A percentile compares a stretch with the other conserved stretches of the same genome.
phyloP scores from a whole-genome alignment of 2,329 filamentous ascomycete genomes.

The Pleoardoris graminearum region DNA sequence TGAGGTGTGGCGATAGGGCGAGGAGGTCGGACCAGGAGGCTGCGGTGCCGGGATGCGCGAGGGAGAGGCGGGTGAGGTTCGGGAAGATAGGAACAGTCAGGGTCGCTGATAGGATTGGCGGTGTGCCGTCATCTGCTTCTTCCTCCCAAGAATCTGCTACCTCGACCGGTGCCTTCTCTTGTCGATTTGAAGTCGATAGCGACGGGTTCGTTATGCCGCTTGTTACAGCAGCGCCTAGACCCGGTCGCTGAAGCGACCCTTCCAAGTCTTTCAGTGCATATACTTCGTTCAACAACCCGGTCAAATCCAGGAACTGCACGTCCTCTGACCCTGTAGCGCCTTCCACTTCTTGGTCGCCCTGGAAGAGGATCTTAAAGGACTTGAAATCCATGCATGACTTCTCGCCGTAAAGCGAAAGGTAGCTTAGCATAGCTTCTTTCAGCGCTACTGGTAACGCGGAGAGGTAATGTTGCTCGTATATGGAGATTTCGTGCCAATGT shows the following conservation, averaged over 20 bases:
- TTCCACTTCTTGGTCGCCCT: conserved; percentile 38
- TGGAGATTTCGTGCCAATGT: conserved; percentile 60
- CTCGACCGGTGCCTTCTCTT: conserved; percentile 15
- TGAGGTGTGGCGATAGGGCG: conserved; percentile 55
- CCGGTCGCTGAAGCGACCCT: conserved; percentile 45
- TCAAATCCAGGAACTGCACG: conserved; percentile 57
- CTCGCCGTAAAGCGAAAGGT: conserved; percentile 56
- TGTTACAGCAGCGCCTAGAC: conserved; percentile 8
- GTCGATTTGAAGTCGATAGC: conserved; percentile 16
- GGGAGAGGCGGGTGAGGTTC: conserved; percentile 61
- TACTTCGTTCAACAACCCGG: conserved; percentile 53
- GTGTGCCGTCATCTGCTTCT: conserved; percentile 28
- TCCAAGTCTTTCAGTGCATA: conserved; percentile 55
- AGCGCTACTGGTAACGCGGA: conserved; percentile 55
- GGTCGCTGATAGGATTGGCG: conserved; percentile 15
- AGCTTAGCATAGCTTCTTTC: conserved; percentile 59
- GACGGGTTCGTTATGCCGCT: conserved; percentile 21
- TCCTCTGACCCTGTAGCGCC: conserved; percentile 47
- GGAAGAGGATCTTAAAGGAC: conserved; percentile 57
- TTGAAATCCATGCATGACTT: conserved; percentile 46
- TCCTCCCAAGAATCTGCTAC: conserved; percentile 55
- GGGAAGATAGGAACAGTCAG: conserved; percentile 48
- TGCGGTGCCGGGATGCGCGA: conserved; percentile 55
- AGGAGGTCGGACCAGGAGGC: conserved; percentile 62
- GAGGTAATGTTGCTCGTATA: conserved; percentile 61